Conservation (phyloP, 2,329 filamentous ascomycete genomes). For the Diaporthe capsici region DNA sequence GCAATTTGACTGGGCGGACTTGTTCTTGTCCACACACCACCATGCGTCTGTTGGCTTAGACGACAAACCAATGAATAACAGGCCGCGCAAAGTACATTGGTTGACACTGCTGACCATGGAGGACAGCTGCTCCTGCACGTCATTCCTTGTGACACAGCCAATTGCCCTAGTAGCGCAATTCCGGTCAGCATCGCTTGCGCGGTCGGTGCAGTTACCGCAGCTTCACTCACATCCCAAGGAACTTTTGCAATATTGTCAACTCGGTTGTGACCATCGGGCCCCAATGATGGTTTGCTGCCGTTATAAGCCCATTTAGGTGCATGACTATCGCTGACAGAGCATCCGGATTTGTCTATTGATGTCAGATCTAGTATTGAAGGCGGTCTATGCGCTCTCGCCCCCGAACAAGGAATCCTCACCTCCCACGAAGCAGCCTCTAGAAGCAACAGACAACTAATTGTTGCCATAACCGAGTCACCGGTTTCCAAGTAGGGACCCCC, state of each 20-base stretch:
- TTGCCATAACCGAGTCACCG: slow-evolving; percentile 59
- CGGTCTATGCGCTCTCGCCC: background rate
- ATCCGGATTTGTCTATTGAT: slow-evolving; percentile 3
- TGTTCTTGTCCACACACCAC: slow-evolving; percentile 6
- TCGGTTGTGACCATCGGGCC: background rate
- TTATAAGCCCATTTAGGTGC: slow-evolving; percentile 33
- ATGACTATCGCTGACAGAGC: slow-evolving; percentile 23
- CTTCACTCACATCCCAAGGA: slow-evolving; percentile 24
- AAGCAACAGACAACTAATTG: slow-evolving; percentile 59
- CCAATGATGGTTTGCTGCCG: background rate
- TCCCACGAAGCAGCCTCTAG: slow-evolving; percentile 55
- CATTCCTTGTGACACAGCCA: slow-evolving; percentile 4
- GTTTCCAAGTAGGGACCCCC: slow-evolving; percentile 54
- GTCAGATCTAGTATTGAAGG: background rate
- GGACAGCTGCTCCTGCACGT: slow-evolving; percentile 2
- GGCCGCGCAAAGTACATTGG: background rate
- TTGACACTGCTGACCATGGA: background rate
- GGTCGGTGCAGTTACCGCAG: background rate
- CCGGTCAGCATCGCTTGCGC: slow-evolving; percentile 5
- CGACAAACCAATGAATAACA: slow-evolving; percentile 26
- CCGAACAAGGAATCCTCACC: slow-evolving; percentile 1
- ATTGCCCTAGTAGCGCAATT: slow-evolving; percentile 6
- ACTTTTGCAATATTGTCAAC: slow-evolving; percentile 9
- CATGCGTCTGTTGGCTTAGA: slow-evolving; percentile 27
- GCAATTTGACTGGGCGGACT: background rate